Evolutionary conservation across 352 stramenopile species (phyloP).

Genomic region (Pythium brachiatum): DNA sequence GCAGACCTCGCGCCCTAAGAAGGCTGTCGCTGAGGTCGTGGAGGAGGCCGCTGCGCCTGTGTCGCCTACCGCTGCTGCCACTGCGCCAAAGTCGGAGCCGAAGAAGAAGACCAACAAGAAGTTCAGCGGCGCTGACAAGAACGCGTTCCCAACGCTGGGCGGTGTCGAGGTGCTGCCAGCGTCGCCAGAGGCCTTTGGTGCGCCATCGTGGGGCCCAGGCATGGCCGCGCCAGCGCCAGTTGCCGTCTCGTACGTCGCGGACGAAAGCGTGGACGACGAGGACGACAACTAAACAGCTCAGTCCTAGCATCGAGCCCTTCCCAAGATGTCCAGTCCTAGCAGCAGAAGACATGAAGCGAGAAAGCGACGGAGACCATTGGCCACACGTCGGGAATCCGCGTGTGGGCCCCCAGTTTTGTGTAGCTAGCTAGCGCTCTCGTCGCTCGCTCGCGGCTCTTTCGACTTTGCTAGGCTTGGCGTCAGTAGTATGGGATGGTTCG

Average conservation of each 20-base stretch:
- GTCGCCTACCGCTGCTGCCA: conserved; percentile 16
- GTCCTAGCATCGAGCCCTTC: not conserved
- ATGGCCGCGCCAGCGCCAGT: conserved; percentile 37
- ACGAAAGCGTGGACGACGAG: conserved; percentile 17
- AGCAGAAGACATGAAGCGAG: not conserved
- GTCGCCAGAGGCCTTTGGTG: conserved; percentile 17
- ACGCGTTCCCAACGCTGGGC: conserved; percentile 79
- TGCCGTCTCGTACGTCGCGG: conserved; percentile 29
- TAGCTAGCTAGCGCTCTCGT: conserved; percentile 10
- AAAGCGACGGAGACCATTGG: not conserved
- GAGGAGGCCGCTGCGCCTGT: conserved; percentile 13
- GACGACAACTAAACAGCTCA: conserved; percentile 24
- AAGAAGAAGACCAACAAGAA: conserved; percentile 79
- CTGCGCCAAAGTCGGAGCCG: conserved; percentile 37
- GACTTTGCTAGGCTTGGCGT: not conserved
- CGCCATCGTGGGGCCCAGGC: conserved; percentile 51
- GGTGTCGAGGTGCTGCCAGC: conserved; percentile 37
- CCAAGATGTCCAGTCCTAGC: conserved; percentile 16
- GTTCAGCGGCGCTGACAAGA: conserved; percentile 77
- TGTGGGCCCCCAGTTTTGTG: conserved; percentile 31
- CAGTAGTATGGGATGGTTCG: not conserved
- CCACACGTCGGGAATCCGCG: conserved; percentile 14
- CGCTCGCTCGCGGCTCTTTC: not conserved
- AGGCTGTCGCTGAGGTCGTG: conserved; percentile 7
- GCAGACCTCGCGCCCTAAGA: conserved; percentile 54